These are phyloP conservation scores for Dysphania ambrosioides DNA, from an alignment of 148 eudicot genomes.

Conservation along the genomic window DNA sequence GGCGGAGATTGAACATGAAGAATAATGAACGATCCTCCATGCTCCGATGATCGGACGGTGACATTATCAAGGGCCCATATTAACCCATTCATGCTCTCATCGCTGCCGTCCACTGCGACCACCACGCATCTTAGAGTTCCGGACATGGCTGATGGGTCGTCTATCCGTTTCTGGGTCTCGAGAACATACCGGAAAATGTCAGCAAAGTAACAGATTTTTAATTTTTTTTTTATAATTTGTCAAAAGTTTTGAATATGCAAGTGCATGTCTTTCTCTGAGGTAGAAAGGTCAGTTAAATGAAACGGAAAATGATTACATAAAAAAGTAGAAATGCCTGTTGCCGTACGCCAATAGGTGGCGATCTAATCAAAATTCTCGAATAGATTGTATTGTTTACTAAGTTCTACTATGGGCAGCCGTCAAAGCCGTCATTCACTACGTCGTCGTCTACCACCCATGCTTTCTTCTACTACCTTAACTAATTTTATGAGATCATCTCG, in stretches of 20 bases:
- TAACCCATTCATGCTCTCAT: conserved; percentile 76
- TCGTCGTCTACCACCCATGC: neutral
- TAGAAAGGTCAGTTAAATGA: neutral
- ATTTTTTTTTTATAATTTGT: too few species aligned
- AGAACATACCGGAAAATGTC: neutral
- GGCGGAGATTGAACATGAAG: conserved; percentile 81
- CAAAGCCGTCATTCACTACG: too few species aligned
- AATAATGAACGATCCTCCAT: conserved; percentile 44
- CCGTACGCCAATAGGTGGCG: conserved; percentile 1
- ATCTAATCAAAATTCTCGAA: neutral
- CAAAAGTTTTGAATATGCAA: too few species aligned
- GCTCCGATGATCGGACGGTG: conserved; percentile 39
- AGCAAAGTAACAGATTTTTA: too few species aligned
- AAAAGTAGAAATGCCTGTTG: neutral
- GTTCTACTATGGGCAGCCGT: neutral
- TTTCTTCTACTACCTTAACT: neutral
- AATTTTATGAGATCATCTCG: neutral
- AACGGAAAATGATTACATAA: neutral
- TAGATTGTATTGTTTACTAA: neutral
- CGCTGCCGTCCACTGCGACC: conserved; percentile 86
- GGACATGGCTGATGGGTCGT: conserved; percentile 22
- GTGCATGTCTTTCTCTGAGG: neutral
- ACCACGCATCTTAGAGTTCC: conserved; percentile 45
- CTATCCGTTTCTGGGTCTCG: too few species aligned
- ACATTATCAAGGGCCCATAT: conserved; percentile 71